Percentiles rank a stretch among this genome's conserved stretches.
Conservation (phyloP, 495 filamentous ascomycete genomes). For the Penicillium lividum region DNA sequence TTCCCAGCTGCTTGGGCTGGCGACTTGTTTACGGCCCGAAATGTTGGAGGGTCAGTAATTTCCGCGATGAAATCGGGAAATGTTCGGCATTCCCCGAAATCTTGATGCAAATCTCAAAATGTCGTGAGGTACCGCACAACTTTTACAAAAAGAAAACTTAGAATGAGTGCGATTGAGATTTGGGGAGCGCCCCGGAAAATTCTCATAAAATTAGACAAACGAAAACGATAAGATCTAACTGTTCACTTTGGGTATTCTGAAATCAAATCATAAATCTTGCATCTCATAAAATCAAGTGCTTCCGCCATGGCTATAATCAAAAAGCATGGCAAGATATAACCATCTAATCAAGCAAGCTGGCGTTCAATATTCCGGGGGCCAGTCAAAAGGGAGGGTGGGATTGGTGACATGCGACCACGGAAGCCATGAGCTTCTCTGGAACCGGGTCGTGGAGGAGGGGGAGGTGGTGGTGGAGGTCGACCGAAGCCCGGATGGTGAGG, state of each 20-base stretch:
- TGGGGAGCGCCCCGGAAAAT: too few species aligned
- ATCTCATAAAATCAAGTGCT: not conserved
- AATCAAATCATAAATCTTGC: slow-evolving; percentile 5
- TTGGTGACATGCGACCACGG: slow-evolving; percentile 23
- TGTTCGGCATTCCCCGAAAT: too few species aligned
- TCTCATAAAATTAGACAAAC: not conserved
- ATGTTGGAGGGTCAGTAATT: too few species aligned
- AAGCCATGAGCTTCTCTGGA: slow-evolving; percentile 24
- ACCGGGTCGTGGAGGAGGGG: slow-evolving; percentile 26
- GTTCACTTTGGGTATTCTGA: slow-evolving; percentile 1
- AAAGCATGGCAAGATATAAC: not conserved
- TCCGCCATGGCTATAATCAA: not conserved
- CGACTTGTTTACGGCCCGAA: too few species aligned
- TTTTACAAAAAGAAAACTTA: too few species aligned
- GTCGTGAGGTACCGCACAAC: too few species aligned
- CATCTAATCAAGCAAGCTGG: slow-evolving; percentile 36
- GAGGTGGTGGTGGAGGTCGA: slow-evolving; percentile 20
- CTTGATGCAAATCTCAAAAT: too few species aligned
- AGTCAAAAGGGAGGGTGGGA: slow-evolving; percentile 36
- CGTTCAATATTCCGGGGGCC: slow-evolving; percentile 43
- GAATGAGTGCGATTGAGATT: too few species aligned
- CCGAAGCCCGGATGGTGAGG: slow-evolving; percentile 18
- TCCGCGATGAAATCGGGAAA: too few species aligned
- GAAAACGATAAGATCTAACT: not conserved
- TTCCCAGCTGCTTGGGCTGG: too few species aligned